phyloP scores from a whole-genome alignment of 1,284 basidiomycete genomes.

The Tilletia caries region DNA sequence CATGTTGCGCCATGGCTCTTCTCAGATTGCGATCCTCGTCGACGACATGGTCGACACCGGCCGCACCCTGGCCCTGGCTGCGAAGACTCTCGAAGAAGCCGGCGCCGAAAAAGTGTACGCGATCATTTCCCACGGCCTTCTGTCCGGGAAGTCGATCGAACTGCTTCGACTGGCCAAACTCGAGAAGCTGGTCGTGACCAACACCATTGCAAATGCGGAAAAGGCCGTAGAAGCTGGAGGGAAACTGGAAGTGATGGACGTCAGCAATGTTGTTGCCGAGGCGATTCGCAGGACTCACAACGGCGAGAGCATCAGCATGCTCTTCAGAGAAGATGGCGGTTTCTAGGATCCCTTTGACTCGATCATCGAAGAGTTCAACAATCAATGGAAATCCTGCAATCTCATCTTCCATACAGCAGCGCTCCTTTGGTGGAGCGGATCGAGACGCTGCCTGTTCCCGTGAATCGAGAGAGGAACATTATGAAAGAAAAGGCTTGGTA shows the following conservation, averaged over 20 bases:
- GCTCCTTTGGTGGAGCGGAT: no score
- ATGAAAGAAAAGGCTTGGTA: no score
- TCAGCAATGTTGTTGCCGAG: constrained; percentile 86
- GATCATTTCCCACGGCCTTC: constrained; percentile 84
- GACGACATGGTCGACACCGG: constrained; percentile 99
- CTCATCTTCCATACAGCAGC: no score
- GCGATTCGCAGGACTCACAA: constrained; percentile 95
- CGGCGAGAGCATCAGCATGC: constrained; percentile 65
- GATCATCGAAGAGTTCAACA: no score
- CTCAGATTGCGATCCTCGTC: constrained; percentile 71
- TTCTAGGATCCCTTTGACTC: not conserved
- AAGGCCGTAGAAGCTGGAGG: constrained; percentile 55
- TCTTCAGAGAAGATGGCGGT: constrained; percentile 49
- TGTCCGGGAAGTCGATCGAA: constrained; percentile 79
- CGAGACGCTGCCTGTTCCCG: no score
- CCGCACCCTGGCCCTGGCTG: constrained; percentile 78
- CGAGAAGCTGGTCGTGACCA: constrained; percentile 81
- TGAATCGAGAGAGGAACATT: no score
- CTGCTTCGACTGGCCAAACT: constrained; percentile 75
- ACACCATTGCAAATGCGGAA: constrained; percentile 67
- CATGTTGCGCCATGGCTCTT: no score
- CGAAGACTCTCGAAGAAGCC: constrained; percentile 76
- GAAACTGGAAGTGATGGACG: constrained; percentile 68
- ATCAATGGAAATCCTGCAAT: no score
- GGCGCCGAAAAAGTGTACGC: constrained; percentile 86